phyloP scores from a whole-genome alignment of 352 stramenopile genomes.

The Albugo laibachii region DNA sequence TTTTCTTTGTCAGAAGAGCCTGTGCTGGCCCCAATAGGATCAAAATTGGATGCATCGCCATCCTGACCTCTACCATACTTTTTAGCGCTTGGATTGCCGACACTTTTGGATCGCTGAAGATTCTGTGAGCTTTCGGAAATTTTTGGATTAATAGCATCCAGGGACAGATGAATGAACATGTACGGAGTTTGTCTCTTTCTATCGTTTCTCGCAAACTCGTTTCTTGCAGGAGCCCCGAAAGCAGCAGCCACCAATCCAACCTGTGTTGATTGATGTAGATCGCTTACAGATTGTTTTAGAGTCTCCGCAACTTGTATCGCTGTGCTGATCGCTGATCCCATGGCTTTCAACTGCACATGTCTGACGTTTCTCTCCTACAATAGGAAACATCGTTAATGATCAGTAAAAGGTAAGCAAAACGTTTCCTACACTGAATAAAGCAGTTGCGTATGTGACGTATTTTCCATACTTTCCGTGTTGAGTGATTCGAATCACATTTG shows the following conservation, averaged over 20 bases:
- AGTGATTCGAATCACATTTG: slow-evolving; percentile 72
- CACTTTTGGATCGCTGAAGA: too few relatives aligned
- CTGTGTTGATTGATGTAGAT: slow-evolving; percentile 56
- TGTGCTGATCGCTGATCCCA: slow-evolving; percentile 71
- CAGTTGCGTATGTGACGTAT: slow-evolving; percentile 66
- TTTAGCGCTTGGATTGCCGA: too few relatives aligned
- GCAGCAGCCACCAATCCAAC: slow-evolving; percentile 66
- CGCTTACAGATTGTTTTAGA: slow-evolving; percentile 48
- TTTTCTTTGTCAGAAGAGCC: too few relatives aligned
- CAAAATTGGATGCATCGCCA: too few relatives aligned
- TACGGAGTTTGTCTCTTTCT: slow-evolving; percentile 47
- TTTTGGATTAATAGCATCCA: slow-evolving; percentile 31
- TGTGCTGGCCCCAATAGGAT: too few relatives aligned
- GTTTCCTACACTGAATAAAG: slow-evolving; percentile 44
- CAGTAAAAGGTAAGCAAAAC: too few relatives aligned
- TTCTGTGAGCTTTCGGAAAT: neutral
- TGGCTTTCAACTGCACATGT: slow-evolving; percentile 49
- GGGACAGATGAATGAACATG: slow-evolving; percentile 54
- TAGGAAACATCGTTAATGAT: too few relatives aligned
- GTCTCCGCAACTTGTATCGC: slow-evolving; percentile 70
- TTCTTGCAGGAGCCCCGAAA: slow-evolving; percentile 64
- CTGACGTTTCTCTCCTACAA: slow-evolving; percentile 41
- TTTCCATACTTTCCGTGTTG: slow-evolving; percentile 57
- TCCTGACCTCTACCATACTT: too few relatives aligned
- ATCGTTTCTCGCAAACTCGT: slow-evolving; percentile 62